Conservation (phyloP, 2,329 filamentous ascomycete genomes). For the Apiospora phragmitis region DNA sequence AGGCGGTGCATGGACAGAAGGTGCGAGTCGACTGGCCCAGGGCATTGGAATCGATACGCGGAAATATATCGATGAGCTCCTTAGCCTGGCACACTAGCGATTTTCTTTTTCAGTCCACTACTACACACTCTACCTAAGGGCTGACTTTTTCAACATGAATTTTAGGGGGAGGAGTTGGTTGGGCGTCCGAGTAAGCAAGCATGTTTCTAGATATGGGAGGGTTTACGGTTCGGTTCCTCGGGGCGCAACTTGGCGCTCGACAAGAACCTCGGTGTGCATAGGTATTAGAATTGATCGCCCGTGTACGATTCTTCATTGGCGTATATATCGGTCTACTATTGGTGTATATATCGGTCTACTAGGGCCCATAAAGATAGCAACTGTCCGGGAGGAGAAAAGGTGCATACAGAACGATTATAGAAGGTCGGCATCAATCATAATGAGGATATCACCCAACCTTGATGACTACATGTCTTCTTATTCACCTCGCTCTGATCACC, state of each 20-base stretch:
- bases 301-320: not conserved
- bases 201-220: not conserved
- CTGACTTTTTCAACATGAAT: not conserved
- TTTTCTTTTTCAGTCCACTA: not conserved
- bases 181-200: not conserved
- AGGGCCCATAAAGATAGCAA: not conserved
- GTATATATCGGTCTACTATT: not conserved
- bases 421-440: not conserved
- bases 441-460: not conserved
- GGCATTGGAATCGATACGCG: conserved; percentile 78
- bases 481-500: too few species aligned
- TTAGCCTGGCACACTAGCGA: conserved; percentile 50
- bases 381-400: too few species aligned
- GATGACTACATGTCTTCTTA: too few species aligned
- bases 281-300: not conserved
- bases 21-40: conserved; percentile 62
- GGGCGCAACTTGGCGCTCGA: not conserved
- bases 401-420: not conserved
- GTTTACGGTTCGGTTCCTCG: not conserved
- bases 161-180: not conserved
- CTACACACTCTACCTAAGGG: not conserved
- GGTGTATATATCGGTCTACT: not conserved
- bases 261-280: not conserved
- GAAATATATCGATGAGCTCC: conserved; percentile 71
- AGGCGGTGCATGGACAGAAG: conserved; percentile 45